Evolutionary conservation across 768 basidiomycete genomes (phyloP).

Genomic region (Amanita brunnescens): DNA sequence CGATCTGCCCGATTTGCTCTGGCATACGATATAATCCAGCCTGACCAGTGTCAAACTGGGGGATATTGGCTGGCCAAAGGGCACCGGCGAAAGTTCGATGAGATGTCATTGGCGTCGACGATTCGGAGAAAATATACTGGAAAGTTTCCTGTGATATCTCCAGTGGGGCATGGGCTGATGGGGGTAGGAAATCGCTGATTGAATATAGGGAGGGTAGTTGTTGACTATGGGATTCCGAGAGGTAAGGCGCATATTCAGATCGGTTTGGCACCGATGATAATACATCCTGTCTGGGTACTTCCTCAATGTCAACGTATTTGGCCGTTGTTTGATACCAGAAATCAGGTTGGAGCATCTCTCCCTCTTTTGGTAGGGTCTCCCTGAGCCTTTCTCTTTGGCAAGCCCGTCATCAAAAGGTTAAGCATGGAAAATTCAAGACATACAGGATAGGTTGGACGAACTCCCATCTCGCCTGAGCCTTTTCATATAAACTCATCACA

Average conservation of each 20-base stretch:
- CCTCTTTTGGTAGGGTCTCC: constrained; percentile 11
- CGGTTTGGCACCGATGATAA: neutral
- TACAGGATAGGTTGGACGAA: constrained; percentile 23
- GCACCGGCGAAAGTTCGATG: too few species aligned
- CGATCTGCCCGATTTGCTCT: too few species aligned
- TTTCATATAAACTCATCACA: constrained; percentile 37
- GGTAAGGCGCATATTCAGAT: neutral
- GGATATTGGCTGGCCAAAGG: too few species aligned
- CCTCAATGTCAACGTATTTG: neutral
- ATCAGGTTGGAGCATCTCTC: neutral
- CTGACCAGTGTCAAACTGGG: too few species aligned
- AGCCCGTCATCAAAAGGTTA: neutral
- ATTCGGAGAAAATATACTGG: too few species aligned
- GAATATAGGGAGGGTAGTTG: too few species aligned
- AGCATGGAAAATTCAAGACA: constrained; percentile 10
- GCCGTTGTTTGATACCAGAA: neutral
- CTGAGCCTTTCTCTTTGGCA: constrained; percentile 3
- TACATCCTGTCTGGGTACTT: neutral
- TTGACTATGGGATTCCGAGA: neutral
- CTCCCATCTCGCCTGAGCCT: constrained; percentile 26
- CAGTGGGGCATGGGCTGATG: too few species aligned
- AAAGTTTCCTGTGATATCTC: too few species aligned
- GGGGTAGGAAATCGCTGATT: too few species aligned
- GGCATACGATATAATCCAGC: too few species aligned
- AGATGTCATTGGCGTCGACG: too few species aligned